Evolutionary conservation across 306 rosid genomes (phyloP), one percentile per base, ranked within the genome.

Genomic region (Neltuma alba): DNA sequence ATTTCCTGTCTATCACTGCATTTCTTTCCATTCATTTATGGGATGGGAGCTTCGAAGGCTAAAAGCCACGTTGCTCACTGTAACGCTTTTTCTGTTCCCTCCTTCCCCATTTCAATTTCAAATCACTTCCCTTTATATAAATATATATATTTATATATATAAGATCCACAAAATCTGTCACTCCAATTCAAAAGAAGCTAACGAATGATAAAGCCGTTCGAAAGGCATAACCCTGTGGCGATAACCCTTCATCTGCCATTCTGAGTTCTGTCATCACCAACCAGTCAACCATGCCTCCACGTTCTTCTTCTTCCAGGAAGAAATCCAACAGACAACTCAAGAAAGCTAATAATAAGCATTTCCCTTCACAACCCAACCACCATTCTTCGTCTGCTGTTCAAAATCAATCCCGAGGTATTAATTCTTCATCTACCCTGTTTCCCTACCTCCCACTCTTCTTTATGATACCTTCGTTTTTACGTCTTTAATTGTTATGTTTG

Each of bases 61-160:
- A 6, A 5, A 40, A 40, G 13, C 37, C 63, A 28, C 10, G 1
- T 9, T 34, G 6, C 13, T 71, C n/a, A 79, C 48, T 10, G 36
- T 74, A 72, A 67, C 76, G 83, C 70, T 12, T 69, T 12, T 23
- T 52, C 11, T 44, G 23, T 81, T 91, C 93, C 91, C 92, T 87
- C 93, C 90, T 89, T 85, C 90, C 82, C 76, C 62, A 50, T 85
- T 91, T 86, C 87, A 89, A 89, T 79, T 87, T 80, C 64, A 82
- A 85, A 82, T 57, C 86, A 72, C 79, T 82, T 73, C 20, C 2
- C 18, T 7, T n/a, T n/a, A 5, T 15, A 4, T 45, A 0, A 13
- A 15, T 5, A 1, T 18, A 1, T 16, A 18, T 48, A 6, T 15
- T 5, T 48, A 18, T 48, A 48, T 50, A 50, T 50, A 50, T 50